phyloP scores from a whole-genome alignment of 192 early-diverging fungal species.

The Rhizoclosmatium globosum region DNA sequence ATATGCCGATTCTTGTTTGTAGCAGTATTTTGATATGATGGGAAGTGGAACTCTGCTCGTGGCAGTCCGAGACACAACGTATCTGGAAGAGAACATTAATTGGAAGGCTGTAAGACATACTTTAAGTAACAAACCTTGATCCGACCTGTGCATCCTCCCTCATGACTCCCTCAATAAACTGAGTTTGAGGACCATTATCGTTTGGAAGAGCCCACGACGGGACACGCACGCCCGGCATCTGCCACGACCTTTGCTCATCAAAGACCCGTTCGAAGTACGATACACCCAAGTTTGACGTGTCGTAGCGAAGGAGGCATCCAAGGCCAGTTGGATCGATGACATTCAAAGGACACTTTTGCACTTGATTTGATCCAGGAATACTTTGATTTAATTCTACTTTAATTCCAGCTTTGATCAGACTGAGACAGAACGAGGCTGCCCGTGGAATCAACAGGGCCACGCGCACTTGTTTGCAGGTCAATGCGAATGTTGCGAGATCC shows the following conservation, averaged over 20 bases:
- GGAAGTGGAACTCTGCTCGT: neutral
- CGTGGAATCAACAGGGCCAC: neutral
- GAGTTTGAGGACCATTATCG: too few species aligned
- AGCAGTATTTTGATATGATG: neutral
- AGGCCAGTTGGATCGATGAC: neutral
- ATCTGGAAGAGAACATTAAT: neutral
- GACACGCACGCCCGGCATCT: neutral
- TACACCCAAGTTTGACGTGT: neutral
- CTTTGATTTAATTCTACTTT: too few species aligned
- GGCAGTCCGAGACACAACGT: neutral
- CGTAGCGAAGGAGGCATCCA: neutral
- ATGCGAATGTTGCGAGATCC: neutral
- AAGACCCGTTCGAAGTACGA: neutral
- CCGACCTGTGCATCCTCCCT: too few species aligned
- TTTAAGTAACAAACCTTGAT: too few species aligned
- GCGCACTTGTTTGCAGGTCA: neutral
- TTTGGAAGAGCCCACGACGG: neutral
- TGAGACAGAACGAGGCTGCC: neutral
- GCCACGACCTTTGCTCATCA: neutral
- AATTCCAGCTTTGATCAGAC: too few species aligned
- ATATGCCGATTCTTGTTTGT: neutral
- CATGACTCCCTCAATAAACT: too few species aligned
- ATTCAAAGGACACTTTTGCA: neutral
- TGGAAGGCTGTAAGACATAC: too few species aligned
- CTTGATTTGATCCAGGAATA: too few species aligned